Conservation (phyloP, 768 basidiomycete genomes). For the Naganishia kalamii region DNA sequence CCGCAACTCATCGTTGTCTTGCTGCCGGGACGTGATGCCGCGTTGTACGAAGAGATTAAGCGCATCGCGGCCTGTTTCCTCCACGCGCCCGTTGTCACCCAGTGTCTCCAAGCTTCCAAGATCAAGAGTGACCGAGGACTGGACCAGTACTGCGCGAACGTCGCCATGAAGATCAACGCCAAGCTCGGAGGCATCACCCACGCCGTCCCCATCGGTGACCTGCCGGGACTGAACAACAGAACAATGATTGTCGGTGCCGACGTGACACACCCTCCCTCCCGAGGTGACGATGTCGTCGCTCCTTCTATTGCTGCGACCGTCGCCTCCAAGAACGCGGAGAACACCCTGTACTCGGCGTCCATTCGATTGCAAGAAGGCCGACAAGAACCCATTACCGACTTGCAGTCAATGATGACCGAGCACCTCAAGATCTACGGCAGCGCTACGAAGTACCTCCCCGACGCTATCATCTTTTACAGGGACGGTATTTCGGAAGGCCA, state of each 20-base stretch:
- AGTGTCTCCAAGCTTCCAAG: slow-evolving; percentile 39
- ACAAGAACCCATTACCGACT: slow-evolving; percentile 43
- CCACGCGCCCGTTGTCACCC: slow-evolving; percentile 41
- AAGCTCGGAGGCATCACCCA: slow-evolving; percentile 45
- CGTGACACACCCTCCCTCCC: slow-evolving; percentile 39
- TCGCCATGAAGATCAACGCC: slow-evolving; percentile 45
- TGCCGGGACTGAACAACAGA: slow-evolving; percentile 31
- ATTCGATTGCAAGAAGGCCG: slow-evolving; percentile 41
- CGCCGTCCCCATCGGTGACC: slow-evolving; percentile 31
- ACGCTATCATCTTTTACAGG: slow-evolving; percentile 45
- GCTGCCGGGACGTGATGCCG: slow-evolving; percentile 41
- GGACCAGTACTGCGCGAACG: slow-evolving; percentile 41
- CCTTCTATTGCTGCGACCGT: slow-evolving; percentile 46
- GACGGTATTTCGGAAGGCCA: slow-evolving; percentile 43
- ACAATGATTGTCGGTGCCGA: slow-evolving; percentile 47
- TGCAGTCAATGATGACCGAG: slow-evolving; percentile 37
- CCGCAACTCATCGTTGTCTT: slow-evolving; percentile 43
- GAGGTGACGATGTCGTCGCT: slow-evolving; percentile 29
- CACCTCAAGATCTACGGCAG: slow-evolving; percentile 41
- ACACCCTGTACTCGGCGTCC: slow-evolving; percentile 23
- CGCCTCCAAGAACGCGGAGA: slow-evolving; percentile 41
- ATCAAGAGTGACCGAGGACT: slow-evolving; percentile 27
- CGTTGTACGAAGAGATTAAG: slow-evolving; percentile 45
- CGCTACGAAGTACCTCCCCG: slow-evolving; percentile 33
- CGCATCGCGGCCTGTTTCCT: slow-evolving; percentile 30